phyloP scores from a whole-genome alignment of 2,329 filamentous ascomycete species.

The Penicillium concentricum region DNA sequence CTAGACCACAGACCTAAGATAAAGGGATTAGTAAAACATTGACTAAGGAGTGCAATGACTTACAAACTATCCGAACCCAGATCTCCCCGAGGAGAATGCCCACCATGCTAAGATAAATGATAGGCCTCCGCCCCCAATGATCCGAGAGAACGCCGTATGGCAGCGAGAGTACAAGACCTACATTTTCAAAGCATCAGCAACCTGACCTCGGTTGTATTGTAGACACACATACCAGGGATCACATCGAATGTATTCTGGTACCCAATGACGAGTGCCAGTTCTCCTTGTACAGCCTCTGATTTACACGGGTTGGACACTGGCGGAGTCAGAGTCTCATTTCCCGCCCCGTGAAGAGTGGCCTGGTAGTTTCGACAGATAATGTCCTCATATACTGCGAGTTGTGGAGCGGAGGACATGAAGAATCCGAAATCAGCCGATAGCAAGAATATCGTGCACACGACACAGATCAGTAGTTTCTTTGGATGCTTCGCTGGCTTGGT shows the following conservation, averaged over 20 bases:
- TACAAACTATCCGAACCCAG: constrained; percentile 31
- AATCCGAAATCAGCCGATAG: constrained; percentile 24
- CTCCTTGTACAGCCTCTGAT: constrained; percentile 31
- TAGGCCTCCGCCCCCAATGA: constrained; percentile 28
- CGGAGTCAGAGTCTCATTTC: neutral
- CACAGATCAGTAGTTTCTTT: constrained; percentile 19
- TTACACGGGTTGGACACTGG: constrained; percentile 24
- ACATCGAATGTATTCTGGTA: constrained; percentile 28
- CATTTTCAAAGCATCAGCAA: neutral
- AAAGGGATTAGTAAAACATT: neutral
- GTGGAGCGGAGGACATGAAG: constrained; percentile 22
- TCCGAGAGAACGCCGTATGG: constrained; percentile 33
- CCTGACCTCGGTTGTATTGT: neutral
- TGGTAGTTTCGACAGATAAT: constrained; percentile 29
- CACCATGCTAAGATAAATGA: constrained; percentile 22
- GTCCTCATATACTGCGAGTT: constrained; percentile 29
- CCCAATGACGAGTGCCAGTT: constrained; percentile 30
- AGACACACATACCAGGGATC: constrained; percentile 19
- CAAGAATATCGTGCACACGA: constrained; percentile 16
- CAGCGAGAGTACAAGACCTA: constrained; percentile 29
- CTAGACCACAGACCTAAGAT: constrained; percentile 18
- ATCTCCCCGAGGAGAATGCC: constrained; percentile 24
- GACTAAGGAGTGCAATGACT: neutral
- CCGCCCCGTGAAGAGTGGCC: neutral
- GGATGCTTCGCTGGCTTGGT: neutral